These are phyloP conservation scores for Sphaerobolus stellatus DNA, from an alignment of 1,284 basidiomycete species.

Conservation along the genomic window DNA sequence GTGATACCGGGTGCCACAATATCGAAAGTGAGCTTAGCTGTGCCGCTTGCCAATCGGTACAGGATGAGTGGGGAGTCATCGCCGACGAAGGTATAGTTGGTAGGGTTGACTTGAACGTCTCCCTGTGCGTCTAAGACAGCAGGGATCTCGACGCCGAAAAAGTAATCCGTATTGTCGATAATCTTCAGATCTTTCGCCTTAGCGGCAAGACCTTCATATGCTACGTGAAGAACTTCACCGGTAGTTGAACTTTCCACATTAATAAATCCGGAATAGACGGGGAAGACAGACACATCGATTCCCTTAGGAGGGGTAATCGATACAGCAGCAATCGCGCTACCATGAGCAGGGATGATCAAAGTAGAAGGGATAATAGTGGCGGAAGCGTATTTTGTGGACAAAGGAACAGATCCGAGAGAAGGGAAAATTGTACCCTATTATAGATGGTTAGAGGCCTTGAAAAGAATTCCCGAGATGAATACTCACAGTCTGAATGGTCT, in stretches of 20 bases:
- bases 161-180: constrained; percentile 47
- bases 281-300: constrained; percentile 47
- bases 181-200: constrained; percentile 48
- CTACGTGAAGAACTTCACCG: constrained; percentile 46
- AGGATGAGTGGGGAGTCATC: constrained; percentile 45
- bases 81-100: constrained; percentile 53
- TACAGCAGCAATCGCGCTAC: constrained; percentile 29
- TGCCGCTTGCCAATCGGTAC: constrained; percentile 52
- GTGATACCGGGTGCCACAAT: constrained; percentile 37
- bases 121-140: constrained; percentile 41
- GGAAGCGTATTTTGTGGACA: constrained; percentile 41
- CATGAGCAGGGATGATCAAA: constrained; percentile 36
- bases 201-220: constrained; percentile 51
- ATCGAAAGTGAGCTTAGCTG: constrained; percentile 47
- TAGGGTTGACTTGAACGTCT: constrained; percentile 36
- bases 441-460: neutral
- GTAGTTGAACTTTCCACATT: constrained; percentile 39
- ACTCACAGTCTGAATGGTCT: constrained; percentile 40
- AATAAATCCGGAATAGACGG: constrained; percentile 62
- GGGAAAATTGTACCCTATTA: constrained; percentile 39
- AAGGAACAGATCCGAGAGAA: constrained; percentile 49
- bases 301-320: constrained; percentile 43
- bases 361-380: constrained; percentile 39
- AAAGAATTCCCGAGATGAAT: neutral
- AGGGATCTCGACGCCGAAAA: constrained; percentile 44